Base-by-base conservation (phyloP, 352 stramenopile genomes). In the Phytophthora colocasiae region DNA sequence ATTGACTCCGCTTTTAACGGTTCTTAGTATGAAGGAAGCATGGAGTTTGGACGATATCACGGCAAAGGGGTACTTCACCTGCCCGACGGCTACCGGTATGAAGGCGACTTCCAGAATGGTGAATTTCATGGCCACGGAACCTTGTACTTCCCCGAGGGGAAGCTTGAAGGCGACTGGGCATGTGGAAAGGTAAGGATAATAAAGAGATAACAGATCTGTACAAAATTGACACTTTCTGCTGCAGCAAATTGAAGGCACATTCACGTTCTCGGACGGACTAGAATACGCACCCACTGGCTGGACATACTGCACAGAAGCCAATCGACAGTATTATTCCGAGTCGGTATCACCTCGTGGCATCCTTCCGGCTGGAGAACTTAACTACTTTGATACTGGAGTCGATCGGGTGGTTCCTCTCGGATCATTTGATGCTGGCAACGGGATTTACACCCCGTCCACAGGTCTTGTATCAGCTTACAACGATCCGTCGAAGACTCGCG, bases 41-140 rank as follows among this genome's bases (percentile, higher is more conserved):
- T 59, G 17, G 76, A 78, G 32, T 92, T 90, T 47, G 81, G 83
- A 14, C 80, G 83, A 4, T 90, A 80, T 62, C 83, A 80, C n/a
- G 81, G 83, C 0, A 71, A 78, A 5, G 83, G 81, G 4, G 73
- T 81, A 29, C 51, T 92, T 27, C 70, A 89, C 17, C 68, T 92
- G 11, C 44, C 78, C 4, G 80, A 92, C 39, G 85, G 85, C 12
- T 88, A 78, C 10, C 77, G 79, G 6, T 95, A 95, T 68, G 87
- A 95, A 72, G 85, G 87, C 34, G 87, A 93, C 48, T 95, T 93
- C 61, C 63, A 78, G 29, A 91, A 95, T 19, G 87, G 87, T 3
- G 78, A 91, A 22, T 95, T 95, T 63, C 87, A 95, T 47, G 87
- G 87, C 27, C 80, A 71, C 9, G 87, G 87, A 9, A 92, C 79